Evolutionary conservation across 768 basidiomycete genomes (phyloP), one percentile per base, ranked within the genome.

Genomic region (Podaxis sp.): DNA sequence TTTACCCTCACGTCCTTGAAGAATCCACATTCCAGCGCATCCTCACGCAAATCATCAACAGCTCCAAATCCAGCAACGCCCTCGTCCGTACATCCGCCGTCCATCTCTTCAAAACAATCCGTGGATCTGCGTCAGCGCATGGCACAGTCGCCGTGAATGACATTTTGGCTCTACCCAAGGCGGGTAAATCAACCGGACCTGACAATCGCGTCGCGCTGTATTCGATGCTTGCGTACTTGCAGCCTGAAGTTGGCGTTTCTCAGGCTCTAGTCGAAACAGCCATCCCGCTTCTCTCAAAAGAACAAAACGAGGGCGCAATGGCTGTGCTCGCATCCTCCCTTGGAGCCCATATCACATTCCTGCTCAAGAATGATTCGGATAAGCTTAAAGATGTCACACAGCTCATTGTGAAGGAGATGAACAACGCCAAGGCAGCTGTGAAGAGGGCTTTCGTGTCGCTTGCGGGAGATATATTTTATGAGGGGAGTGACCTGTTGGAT

Each of bases 151-250:
- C 86, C 11, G 81, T 87, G 2, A 78, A 78, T 8, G 93, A 96
- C 65, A 73, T 95, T 4, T 76, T 95, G 9, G 76, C 78, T n/a
- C 80, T 94, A 0, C 91, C 94, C 1, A 88, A 89, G 68, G 74
- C 87, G 0, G 91, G 93, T 22, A 99, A 97, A 79, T 92, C 95
- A 0, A 77, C 88, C 0, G 93, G 94, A 1, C 83, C 91, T 2
- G 96, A 96, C 61, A 95, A 99, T 71, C 87, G 96, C 17, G 73
- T 87, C 4, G 80, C 89, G 0, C 78, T 99, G 8, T 96, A 93
- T 75, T 81, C 85, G 1, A 93, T 99, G 87, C 80, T 95, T 1
- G 75, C 80, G 2, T 70, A 70, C 56, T 65, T 95, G 1, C 73
- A 77, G 0, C 79, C 88, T 2, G 84, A 83, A 4, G 46, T 67